Base-by-base conservation (phyloP, 352 stramenopile species). In the Globisporangium paddicum region DNA sequence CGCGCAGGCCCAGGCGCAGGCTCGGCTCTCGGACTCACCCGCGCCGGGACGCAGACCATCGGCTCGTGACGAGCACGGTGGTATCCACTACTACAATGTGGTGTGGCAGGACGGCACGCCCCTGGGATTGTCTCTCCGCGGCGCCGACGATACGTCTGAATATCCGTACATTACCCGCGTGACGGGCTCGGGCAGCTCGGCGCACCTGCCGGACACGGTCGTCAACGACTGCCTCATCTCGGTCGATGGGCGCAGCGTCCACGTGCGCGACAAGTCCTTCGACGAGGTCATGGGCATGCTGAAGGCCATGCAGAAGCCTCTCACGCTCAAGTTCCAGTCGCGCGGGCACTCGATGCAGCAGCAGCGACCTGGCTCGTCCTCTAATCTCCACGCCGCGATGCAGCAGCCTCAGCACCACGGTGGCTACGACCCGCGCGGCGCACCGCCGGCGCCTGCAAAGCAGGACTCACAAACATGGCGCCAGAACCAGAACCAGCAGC, bases 121-220 rank as follows among this genome's bases (percentile, higher is more conserved):
- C 7, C 62, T 95, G 4, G 85, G 85, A 23, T 69, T 95, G 41
- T 95, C 85, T 44, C 64, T 95, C 18, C 85, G 83, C 57, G 75
- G 77, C 0, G 85, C 79, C 34, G 85, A 95, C 55, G 70, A 68
- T 46, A 77, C 61, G 28, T 86, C 76, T 46, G 85, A 95, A 49
- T 95, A 92, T 62, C 85, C 85, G 46, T 95, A 91, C 66, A 95
- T 95, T 50, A 95, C 82, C 30, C 85, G 85, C 26, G 85, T 95
- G 25, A 93, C 85, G 8, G 85, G 85, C n/a, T 79, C 79, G 13
- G 85, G 85, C 55, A 91, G 82, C 62, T 81, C 85, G 21, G 85
- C 85, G 2, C 82, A 95, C 62, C 68, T 95, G 51, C 85, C 85
- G 6, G 76, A 81, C 54, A 79, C 81, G 35, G 83, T 89, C 42